phyloP scores from a whole-genome alignment of 495 filamentous ascomycete species.

The Glutinoglossum americanum region DNA sequence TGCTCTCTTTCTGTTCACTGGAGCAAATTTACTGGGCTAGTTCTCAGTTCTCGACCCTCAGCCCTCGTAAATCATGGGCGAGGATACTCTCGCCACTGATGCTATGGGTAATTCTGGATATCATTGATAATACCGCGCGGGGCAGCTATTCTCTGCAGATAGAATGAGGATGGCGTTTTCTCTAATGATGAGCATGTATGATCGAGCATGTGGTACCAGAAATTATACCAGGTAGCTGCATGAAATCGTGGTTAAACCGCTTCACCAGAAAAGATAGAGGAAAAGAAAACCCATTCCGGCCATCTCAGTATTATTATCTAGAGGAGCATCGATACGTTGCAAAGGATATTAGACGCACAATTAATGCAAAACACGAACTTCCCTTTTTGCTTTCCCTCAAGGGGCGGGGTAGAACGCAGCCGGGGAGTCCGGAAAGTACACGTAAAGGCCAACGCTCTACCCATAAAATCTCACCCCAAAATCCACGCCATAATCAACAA shows the following conservation, averaged over 20 bases:
- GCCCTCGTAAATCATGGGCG: background rate
- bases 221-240: background rate
- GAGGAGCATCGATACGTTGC: background rate
- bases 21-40: background rate
- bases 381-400: no score
- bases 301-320: background rate
- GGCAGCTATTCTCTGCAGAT: background rate
- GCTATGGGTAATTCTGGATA: background rate
- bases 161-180: background rate
- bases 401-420: no score
- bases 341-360: background rate
- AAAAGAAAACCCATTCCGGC: background rate
- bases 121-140: background rate
- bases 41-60: background rate
- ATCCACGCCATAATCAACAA: background rate
- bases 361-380: no score
- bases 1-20: background rate
- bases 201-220: background rate
- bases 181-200: background rate
- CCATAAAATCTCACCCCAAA: background rate
- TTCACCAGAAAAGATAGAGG: no score
- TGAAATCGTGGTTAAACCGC: background rate
- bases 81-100: background rate
- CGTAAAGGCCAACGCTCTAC: no score
- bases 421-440: no score